Conservation (phyloP, 495 filamentous ascomycete species). For the Aeminium ludgeri region DNA sequence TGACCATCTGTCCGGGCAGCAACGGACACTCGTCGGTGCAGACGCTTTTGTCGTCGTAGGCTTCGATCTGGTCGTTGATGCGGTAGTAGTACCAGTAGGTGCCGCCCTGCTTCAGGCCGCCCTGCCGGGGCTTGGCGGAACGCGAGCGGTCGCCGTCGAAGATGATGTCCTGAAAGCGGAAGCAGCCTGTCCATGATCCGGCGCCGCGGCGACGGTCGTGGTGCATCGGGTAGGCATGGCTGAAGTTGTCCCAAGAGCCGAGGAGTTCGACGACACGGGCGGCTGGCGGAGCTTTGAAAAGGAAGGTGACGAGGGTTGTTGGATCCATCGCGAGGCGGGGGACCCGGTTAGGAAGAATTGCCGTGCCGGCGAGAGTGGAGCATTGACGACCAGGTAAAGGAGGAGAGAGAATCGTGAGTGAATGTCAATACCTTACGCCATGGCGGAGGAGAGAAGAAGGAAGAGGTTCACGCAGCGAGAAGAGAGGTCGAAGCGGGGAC, state of each 20-base stretch:
- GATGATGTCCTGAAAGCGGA: conserved; percentile 66
- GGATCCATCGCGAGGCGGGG: conserved; percentile 20
- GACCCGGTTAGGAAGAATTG: too few relatives aligned
- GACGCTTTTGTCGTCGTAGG: conserved; percentile 49
- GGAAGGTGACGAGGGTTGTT: conserved; percentile 25
- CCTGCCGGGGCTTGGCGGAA: conserved; percentile 42
- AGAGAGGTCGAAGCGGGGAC: too few relatives aligned
- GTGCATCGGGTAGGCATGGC: conserved; percentile 57
- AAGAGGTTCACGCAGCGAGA: too few relatives aligned
- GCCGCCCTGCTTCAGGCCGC: conserved; percentile 79
- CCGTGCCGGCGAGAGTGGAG: too few relatives aligned
- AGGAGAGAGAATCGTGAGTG: too few relatives aligned
- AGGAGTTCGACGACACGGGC: conserved; percentile 59
- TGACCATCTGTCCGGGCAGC: conserved; percentile 70
- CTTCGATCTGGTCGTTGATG: conserved; percentile 56
- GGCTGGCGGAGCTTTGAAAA: conserved; percentile 42
- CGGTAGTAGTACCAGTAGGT: conserved; percentile 91
- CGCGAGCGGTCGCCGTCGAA: conserved; percentile 52
- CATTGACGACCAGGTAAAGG: too few relatives aligned
- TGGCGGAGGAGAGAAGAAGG: too few relatives aligned
- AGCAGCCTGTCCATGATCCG: conserved; percentile 70
- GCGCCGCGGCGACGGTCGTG: conserved; percentile 50
- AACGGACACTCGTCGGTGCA: conserved; percentile 69
- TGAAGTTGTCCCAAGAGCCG: conserved; percentile 91
- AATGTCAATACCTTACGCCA: too few relatives aligned